Conservation (phyloP, 768 basidiomycete genomes). For the Mycena albidolilacea region DNA sequence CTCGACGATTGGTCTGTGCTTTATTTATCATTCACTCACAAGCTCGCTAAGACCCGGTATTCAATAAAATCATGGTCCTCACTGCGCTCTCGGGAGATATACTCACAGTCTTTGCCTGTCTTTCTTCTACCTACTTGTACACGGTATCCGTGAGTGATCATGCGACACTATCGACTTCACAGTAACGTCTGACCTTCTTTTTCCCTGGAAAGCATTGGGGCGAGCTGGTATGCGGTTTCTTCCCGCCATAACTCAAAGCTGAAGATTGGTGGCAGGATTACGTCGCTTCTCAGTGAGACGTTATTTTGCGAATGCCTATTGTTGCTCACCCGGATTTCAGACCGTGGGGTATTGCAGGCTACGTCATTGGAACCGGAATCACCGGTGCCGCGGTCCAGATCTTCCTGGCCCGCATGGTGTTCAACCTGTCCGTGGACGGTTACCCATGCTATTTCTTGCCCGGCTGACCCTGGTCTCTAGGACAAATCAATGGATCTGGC, state of each 20-base stretch:
- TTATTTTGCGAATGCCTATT: background rate
- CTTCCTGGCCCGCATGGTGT: conserved; percentile 18
- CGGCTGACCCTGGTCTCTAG: background rate
- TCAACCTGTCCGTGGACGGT: background rate
- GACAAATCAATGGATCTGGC: conserved; percentile 15
- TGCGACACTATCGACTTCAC: background rate
- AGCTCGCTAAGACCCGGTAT: background rate
- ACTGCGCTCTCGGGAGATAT: conserved; percentile 7
- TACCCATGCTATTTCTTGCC: background rate
- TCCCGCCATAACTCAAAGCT: background rate
- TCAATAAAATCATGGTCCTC: conserved; percentile 5
- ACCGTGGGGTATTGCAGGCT: conserved; percentile 19
- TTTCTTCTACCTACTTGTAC: conserved; percentile 17
- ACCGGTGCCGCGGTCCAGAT: conserved; percentile 21
- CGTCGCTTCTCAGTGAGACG: conserved; percentile 10
- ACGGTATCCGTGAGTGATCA: conserved; percentile 10
- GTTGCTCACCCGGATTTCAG: background rate
- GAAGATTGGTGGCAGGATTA: background rate
- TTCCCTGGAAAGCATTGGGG: conserved; percentile 9
- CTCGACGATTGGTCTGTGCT: background rate
- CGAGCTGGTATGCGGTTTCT: background rate
- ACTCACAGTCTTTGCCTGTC: conserved; percentile 13
- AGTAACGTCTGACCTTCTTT: background rate
- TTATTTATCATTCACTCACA: background rate
- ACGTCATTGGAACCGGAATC: conserved; percentile 13